A percentile compares a stretch with the other conserved stretches of the same genome.
Conservation (phyloP, 2,329 filamentous ascomycete genomes). For the Aspergillus persii region DNA sequence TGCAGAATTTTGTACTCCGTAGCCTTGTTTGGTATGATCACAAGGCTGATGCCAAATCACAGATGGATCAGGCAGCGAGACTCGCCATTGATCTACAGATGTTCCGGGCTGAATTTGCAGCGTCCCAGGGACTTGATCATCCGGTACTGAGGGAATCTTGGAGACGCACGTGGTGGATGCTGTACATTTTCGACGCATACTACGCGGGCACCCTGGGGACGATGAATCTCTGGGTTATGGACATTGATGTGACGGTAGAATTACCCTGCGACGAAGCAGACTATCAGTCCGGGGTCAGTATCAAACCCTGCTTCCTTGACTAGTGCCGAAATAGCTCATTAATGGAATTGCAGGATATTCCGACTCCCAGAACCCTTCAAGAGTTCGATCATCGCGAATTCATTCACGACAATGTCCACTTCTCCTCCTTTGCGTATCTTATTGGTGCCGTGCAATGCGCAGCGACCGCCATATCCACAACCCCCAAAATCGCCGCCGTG, state of each 20-base stretch:
- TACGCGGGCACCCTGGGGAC: constrained; percentile 60
- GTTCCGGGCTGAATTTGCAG: constrained; percentile 22
- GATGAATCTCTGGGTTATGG: constrained; percentile 20
- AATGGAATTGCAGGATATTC: constrained; percentile 7
- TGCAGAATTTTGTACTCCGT: constrained; percentile 27
- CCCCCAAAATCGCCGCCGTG: constrained; percentile 15
- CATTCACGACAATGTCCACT: constrained; percentile 15
- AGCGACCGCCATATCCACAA: constrained; percentile 25
- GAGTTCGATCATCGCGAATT: constrained; percentile 37
- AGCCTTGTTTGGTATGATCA: constrained; percentile 25
- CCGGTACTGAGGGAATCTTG: constrained; percentile 45
- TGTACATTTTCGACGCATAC: constrained; percentile 72
- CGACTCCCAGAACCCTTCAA: constrained; percentile 25
- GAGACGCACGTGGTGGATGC: constrained; percentile 38
- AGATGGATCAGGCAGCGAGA: constrained; percentile 21
- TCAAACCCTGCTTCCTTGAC: neutral
- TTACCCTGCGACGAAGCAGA: constrained; percentile 36
- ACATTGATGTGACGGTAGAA: constrained; percentile 25
- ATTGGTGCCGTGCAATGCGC: constrained; percentile 28
- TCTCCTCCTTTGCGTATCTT: constrained; percentile 37
- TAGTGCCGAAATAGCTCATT: neutral
- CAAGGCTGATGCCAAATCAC: constrained; percentile 15
- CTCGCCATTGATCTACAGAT: constrained; percentile 25
- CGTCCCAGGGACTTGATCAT: constrained; percentile 56
- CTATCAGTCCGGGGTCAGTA: constrained; percentile 30